Evolutionary conservation across 169 alveolate species (phyloP).

Genomic region (Plasmodium billcollinsi): DNA sequence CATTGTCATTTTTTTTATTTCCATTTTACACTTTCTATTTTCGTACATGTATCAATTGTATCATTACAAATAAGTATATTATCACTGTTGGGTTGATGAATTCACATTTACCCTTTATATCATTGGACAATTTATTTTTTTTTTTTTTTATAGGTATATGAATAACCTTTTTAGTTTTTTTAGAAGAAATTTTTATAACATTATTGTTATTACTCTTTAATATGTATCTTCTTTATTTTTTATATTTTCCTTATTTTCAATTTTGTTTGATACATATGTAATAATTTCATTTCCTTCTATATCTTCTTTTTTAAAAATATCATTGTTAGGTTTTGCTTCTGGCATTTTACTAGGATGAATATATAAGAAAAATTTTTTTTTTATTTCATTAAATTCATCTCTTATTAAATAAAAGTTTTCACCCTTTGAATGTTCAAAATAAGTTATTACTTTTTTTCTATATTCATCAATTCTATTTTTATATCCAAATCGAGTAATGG

Average conservation of each 20-base stretch:
- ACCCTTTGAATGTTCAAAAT: conserved; percentile 14
- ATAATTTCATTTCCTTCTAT: conserved; percentile 18
- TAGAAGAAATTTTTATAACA: conserved; percentile 17
- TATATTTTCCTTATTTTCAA: background rate
- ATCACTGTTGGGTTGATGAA: background rate
- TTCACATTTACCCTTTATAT: background rate
- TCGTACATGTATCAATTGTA: conserved; percentile 1
- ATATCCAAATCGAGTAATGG: conserved; percentile 70
- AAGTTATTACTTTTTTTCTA: conserved; percentile 10
- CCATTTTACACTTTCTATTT: conserved; percentile 9
- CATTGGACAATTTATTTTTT: background rate
- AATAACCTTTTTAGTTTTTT: conserved; percentile 31
- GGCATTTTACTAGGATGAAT: conserved; percentile 57
- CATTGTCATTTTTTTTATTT: conserved; percentile 8
- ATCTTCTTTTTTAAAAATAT: conserved; percentile 11
- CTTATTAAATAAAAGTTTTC: conserved; percentile 30
- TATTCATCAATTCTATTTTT: conserved; percentile 13
- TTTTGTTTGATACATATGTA: conserved; percentile 10
- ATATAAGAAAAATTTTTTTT: conserved; percentile 2
- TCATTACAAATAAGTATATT: background rate
- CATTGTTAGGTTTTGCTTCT: conserved; percentile 55
- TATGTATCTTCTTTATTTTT: background rate
- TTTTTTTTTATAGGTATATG: conserved; percentile 44
- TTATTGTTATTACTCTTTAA: conserved; percentile 4
- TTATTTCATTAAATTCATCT: conserved; percentile 10